Conservation (phyloP, 805 yeast species). For the Wickerhamiella occidentalis region DNA sequence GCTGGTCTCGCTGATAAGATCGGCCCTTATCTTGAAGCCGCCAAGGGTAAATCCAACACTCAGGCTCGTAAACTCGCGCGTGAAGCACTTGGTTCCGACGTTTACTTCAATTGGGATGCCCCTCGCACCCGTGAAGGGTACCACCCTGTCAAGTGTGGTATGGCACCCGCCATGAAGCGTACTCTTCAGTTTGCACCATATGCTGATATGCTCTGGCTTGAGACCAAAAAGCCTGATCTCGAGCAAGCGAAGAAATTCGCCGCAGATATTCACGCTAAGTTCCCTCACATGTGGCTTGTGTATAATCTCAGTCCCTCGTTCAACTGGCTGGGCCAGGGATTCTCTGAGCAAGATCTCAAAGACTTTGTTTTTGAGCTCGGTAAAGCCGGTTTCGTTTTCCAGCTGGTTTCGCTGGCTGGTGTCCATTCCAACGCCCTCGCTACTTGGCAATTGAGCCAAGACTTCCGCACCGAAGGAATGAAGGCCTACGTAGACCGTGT, state of each 20-base stretch:
- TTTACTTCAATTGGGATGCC: conserved; percentile 47
- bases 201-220: conserved; percentile 50
- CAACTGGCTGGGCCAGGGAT: conserved; percentile 50
- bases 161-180: conserved; percentile 44
- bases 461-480: conserved; percentile 45
- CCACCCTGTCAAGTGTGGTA: conserved; percentile 38
- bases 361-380: conserved; percentile 44
- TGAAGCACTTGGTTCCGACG: conserved; percentile 25
- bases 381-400: conserved; percentile 44
- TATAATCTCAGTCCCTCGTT: conserved; percentile 51
- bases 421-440: conserved; percentile 42
- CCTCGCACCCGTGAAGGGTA: conserved; percentile 50
- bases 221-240: conserved; percentile 47
- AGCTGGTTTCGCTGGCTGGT: conserved; percentile 50
- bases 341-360: conserved; percentile 34
- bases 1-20: conserved; percentile 26
- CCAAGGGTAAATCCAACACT: conserved; percentile 26
- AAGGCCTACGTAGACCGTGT: conserved; percentile 43
- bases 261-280: conserved; percentile 33
- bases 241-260: conserved; percentile 40
- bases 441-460: conserved; percentile 39
- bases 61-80: conserved; percentile 23
- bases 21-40: conserved; percentile 23
- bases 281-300: conserved; percentile 45
- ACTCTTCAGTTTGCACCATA: conserved; percentile 45